Evolutionary conservation across 495 filamentous ascomycete genomes (phyloP).

Genomic region (Penicillium steckii): DNA sequence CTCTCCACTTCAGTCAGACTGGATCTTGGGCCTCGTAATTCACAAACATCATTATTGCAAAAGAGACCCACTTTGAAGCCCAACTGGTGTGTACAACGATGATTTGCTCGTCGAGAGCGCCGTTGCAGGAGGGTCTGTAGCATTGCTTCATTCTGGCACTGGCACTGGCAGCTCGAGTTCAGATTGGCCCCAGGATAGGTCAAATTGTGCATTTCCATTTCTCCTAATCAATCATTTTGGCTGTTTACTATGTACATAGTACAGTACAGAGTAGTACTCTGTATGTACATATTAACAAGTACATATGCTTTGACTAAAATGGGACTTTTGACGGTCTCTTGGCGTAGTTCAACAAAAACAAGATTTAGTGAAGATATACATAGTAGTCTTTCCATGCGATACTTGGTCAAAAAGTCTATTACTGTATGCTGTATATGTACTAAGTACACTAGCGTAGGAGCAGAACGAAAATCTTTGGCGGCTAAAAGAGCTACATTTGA

Average conservation of each 20-base stretch:
- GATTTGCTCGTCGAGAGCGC: conserved; percentile 32
- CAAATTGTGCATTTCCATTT: background rate
- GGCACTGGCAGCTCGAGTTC: conserved; percentile 17
- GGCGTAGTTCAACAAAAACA: background rate
- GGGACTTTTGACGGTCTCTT: background rate
- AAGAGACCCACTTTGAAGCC: conserved; percentile 24
- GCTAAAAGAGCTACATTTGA: background rate
- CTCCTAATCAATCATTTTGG: background rate
- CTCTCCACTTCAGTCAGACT: background rate
- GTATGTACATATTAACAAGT: no score
- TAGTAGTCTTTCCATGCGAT: no score
- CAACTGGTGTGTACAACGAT: conserved; percentile 38
- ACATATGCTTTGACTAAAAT: background rate
- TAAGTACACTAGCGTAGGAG: no score
- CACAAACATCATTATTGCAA: conserved; percentile 22
- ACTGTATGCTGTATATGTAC: no score
- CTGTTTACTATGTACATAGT: no score
- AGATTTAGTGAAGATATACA: background rate
- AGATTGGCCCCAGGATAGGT: conserved; percentile 16
- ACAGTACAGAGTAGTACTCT: no score
- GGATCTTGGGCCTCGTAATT: conserved; percentile 20
- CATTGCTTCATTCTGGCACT: conserved; percentile 23
- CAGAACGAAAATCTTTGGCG: background rate
- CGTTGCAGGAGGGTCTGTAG: conserved; percentile 24
- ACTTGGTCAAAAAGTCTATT: no score